phyloP scores from a whole-genome alignment of 352 stramenopile species.

The Globisporangium apiculatum region DNA sequence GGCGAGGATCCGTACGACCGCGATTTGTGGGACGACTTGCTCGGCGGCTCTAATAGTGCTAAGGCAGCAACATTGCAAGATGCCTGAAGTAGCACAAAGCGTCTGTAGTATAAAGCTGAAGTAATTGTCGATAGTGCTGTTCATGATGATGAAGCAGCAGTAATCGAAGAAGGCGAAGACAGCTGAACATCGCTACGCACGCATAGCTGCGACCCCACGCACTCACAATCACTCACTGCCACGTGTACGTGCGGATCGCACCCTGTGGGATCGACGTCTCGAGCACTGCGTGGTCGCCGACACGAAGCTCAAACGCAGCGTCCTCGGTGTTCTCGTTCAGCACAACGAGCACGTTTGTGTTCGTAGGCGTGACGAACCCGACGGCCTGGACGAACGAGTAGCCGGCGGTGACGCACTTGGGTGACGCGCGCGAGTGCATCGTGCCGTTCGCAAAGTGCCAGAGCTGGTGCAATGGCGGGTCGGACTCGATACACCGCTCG shows the following conservation, averaged over 20 bases:
- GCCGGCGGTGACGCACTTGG: conserved; percentile 68
- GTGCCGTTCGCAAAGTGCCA: conserved; percentile 58
- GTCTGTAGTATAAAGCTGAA: not conserved
- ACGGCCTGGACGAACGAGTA: conserved; percentile 68
- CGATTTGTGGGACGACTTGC: conserved; percentile 63
- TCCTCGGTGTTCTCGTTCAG: conserved; percentile 83
- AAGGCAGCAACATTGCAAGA: not conserved
- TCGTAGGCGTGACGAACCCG: conserved; percentile 67
- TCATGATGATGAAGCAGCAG: no score
- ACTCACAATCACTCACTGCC: conserved; percentile 26
- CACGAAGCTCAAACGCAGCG: conserved; percentile 52
- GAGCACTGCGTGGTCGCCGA: conserved; percentile 26
- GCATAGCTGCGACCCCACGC: no score
- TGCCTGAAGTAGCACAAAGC: not conserved
- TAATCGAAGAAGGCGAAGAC: no score
- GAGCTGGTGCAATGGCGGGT: conserved; percentile 30
- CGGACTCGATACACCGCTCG: conserved; percentile 34
- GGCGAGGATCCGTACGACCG: conserved; percentile 46
- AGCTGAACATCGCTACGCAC: no score
- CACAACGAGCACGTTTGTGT: conserved; percentile 73
- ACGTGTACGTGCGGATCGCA: conserved; percentile 71
- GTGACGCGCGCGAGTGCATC: conserved; percentile 37
- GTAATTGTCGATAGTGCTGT: no score
- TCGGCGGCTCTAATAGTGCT: conserved; percentile 16
- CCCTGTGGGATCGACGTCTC: conserved; percentile 43